Conservation (phyloP, 176 grass and related monocot species). For the Musa troglodytarum region DNA sequence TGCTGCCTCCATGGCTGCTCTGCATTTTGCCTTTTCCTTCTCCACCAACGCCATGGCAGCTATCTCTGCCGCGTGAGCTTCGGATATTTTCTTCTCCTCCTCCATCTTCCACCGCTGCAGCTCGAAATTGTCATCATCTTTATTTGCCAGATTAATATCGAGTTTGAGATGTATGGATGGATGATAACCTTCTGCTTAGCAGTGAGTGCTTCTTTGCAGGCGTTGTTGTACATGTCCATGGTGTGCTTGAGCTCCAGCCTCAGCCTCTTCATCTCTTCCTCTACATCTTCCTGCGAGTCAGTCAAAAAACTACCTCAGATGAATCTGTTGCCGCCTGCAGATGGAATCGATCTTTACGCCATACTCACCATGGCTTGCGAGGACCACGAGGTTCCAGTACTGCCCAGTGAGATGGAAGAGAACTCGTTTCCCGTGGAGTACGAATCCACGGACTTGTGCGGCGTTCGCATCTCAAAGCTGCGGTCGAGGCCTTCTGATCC, state of each 20-base stretch:
- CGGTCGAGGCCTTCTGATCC: too few relatives aligned
- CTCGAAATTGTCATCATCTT: conserved; percentile 2
- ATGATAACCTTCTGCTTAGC: conserved; percentile 55
- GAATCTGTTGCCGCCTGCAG: too few relatives aligned
- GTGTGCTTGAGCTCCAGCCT: conserved; percentile 78
- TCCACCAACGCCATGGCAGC: conserved; percentile 58
- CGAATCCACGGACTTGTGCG: too few relatives aligned
- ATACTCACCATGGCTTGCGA: too few relatives aligned
- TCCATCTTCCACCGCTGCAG: conserved; percentile 64
- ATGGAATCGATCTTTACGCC: too few relatives aligned
- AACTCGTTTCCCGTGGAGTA: too few relatives aligned
- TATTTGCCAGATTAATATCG: too few relatives aligned
- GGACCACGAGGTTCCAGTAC: too few relatives aligned
- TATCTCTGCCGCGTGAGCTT: conserved; percentile 55
- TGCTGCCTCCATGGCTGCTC: conserved; percentile 52
- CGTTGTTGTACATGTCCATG: conserved; percentile 95
- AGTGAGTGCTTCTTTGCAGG: conserved; percentile 74
- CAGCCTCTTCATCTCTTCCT: conserved; percentile 84
- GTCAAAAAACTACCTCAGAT: too few relatives aligned
- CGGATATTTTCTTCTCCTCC: conserved; percentile 41
- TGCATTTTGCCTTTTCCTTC: conserved; percentile 55
- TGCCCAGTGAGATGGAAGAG: too few relatives aligned
- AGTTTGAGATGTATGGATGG: too few relatives aligned
- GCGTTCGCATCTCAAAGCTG: too few relatives aligned
- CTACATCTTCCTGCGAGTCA: conserved; percentile 57